A percentile compares a stretch with the other conserved stretches of the same genome.
Evolutionary conservation across 2,329 filamentous ascomycete species (phyloP).

Genomic region (Aspergillus hiratsukae): DNA sequence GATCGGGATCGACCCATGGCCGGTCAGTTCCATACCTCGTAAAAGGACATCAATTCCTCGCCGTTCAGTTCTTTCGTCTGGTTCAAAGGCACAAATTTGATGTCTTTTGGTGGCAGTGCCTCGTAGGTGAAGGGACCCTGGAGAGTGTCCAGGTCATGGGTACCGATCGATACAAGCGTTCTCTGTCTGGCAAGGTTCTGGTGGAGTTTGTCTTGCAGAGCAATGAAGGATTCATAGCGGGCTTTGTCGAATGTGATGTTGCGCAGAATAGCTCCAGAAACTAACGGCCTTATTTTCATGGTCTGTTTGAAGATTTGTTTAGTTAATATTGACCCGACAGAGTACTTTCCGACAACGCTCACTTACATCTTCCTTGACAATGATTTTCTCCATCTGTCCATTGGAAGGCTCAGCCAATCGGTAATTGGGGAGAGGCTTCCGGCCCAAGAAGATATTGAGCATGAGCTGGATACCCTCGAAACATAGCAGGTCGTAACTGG

Average conservation of each 20-base stretch:
- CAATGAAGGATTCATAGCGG: slow-evolving; percentile 95
- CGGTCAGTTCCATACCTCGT: slow-evolving; percentile 52
- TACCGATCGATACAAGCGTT: slow-evolving; percentile 94
- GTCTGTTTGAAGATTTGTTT: slow-evolving; percentile 47
- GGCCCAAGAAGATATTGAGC: slow-evolving; percentile 89
- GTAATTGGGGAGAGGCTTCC: slow-evolving; percentile 72
- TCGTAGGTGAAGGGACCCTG: slow-evolving; percentile 96
- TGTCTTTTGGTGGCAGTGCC: slow-evolving; percentile 83
- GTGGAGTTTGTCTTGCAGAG: slow-evolving; percentile 95
- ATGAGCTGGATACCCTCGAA: slow-evolving; percentile 95
- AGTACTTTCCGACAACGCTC: slow-evolving; percentile 3
- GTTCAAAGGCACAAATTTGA: slow-evolving; percentile 86
- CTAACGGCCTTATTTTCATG: slow-evolving; percentile 74
- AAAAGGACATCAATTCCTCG: slow-evolving; percentile 87
- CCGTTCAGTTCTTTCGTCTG: slow-evolving; percentile 84
- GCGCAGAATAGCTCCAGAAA: slow-evolving; percentile 83
- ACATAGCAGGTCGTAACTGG: slow-evolving; percentile 81
- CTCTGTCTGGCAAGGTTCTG: slow-evolving; percentile 90
- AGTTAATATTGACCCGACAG: background rate
- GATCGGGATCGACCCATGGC: background rate
- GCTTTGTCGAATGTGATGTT: slow-evolving; percentile 88
- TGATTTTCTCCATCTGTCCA: slow-evolving; percentile 74
- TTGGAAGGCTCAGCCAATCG: slow-evolving; percentile 65
- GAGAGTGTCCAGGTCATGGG: slow-evolving; percentile 90
- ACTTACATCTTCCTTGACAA: slow-evolving; percentile 62